Evolutionary conservation across 129 eudicot species (phyloP).

Genomic region (Erigeron canadensis): DNA sequence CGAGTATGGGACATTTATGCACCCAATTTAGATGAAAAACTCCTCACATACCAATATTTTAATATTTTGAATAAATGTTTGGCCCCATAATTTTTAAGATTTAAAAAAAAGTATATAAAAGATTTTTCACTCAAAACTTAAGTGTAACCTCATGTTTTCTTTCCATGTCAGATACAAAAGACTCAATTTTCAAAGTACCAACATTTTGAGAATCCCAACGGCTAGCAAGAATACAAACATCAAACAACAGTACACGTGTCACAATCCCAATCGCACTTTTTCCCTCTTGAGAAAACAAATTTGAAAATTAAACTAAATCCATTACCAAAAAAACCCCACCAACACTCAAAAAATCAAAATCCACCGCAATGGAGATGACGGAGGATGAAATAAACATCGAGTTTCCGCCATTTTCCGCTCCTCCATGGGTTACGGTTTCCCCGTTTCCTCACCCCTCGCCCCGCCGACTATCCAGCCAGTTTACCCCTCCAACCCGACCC

Average conservation of each 20-base stretch:
- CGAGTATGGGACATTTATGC: no score
- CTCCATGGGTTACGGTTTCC: conserved; percentile 40
- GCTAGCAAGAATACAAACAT: conserved; percentile 24
- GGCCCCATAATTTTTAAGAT: no score
- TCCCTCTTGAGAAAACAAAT: conserved; percentile 15
- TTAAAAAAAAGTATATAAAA: no score
- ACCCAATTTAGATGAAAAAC: no score
- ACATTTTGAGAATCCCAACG: conserved; percentile 26
- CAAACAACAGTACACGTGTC: conserved; percentile 1
- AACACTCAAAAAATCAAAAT: neutral
- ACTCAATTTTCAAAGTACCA: no score
- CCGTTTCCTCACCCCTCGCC: conserved; percentile 49
- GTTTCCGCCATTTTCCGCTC: conserved; percentile 31
- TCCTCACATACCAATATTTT: no score
- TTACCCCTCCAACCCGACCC: conserved; percentile 59
- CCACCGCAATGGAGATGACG: conserved; percentile 34
- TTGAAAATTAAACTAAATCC: conserved; percentile 6
- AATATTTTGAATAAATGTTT: no score
- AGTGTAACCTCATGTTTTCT: no score
- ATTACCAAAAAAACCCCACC: neutral
- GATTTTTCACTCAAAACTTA: no score
- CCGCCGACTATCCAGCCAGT: conserved; percentile 77
- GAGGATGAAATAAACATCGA: conserved; percentile 23
- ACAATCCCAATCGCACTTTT: conserved; percentile 4
- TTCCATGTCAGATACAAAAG: no score